Base-by-base conservation (phyloP, 2,329 filamentous ascomycete genomes). In the Diaporthe citriasiana region DNA sequence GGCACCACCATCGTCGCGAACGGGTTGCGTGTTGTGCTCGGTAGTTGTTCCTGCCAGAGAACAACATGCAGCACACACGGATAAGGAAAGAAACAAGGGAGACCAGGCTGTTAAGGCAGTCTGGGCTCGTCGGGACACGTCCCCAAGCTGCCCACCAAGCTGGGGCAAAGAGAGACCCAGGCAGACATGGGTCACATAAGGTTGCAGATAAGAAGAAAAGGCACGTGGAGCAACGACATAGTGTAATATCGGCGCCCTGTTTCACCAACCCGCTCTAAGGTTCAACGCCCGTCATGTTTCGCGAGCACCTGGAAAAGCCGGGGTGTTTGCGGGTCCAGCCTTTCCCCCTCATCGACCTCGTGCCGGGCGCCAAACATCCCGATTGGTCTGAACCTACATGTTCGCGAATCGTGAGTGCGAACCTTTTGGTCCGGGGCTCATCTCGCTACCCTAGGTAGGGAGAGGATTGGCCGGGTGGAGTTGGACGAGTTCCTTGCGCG, bases 401-500 rank as follows among this genome's bases (percentile, higher is more conserved):
- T 27, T 51, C 47, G 47, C 63, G 45, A 53, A 68, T 68, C 47
- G 63, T 68, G 45, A 35, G n/a, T 17, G n/a, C n/a, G 63, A 68
- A 68, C 63, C 63, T 53, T 68, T 50, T 51, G 33, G 63, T 30
- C 47, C 63, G 47, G 47, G 27, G 47, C 63, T 68, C 47, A 68
- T 68, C 47, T 68, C 63, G 63, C 63, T 68, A n/a, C n/a, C n/a
- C n/a, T n/a, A n/a, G n/a, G n/a, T n/a, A 66, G 45, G 45, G 22
- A 35, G 15, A 50, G 47, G 33, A 27, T 68, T 68, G 33, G 63
- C 47, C 33, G 33, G 35, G 47, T 68, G 45, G 33, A 50, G 47
- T 51, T 66, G 63, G 7, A 15, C 25, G 45, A 68, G 47, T 53
- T 68, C 17, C 22, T 27, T 25, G n/a, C 33, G 47, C 63, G 45